Evolutionary conservation across 2,329 filamentous ascomycete species (phyloP), one percentile per base, ranked within the genome.

Genomic region (Ploettnerulaceae sp.): DNA sequence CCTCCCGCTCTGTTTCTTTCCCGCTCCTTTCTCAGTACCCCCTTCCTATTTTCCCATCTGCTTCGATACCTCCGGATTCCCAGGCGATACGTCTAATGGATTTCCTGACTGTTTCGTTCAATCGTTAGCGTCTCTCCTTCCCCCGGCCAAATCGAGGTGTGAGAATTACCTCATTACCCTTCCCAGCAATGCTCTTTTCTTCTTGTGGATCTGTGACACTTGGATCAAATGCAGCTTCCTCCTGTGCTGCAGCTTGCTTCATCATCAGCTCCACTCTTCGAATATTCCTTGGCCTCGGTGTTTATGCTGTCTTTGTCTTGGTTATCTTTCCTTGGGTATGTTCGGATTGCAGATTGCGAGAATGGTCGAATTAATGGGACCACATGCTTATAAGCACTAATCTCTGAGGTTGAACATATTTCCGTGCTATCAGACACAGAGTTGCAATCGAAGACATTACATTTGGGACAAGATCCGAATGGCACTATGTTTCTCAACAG

Each of bases 221-320:
- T 0, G 81, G 79, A 61, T 88, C 75, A 66, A 86, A 94, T 1
- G 89, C 83, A 0, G 81, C 75, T 32, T 81, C 72, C 3, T 70
- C 63, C 47, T 76, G 69, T 22, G 73, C 69, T 0, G 75, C 72
- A 0, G 82, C 75, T n/a, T n/a, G n/a, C n/a, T 8, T 69, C 67
- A 37, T 77, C 72, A 35, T 81, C 86, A 0, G 77, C 78, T 4
- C 79, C 84, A 39, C 78, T 80, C 61, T 83, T 79, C 48, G 79
- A 77, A 66, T 82, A 78, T 62, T 94, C 86, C 44, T 74, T 79
- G 2, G 75, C 67, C 22, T 77, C 72, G 0, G 84, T 80, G 47
- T 84, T 77, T 25, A 94, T 73, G 3, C 73, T 73, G 52, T 83
- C 74, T 39, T 80, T 76, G 61, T 82, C 74, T 54, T 76, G 71